Percentiles rank a stretch among this genome's conserved stretches.
These are phyloP conservation scores for Pythium chondricola DNA, from an alignment of 352 stramenopile genomes.

Conservation along the genomic window DNA sequence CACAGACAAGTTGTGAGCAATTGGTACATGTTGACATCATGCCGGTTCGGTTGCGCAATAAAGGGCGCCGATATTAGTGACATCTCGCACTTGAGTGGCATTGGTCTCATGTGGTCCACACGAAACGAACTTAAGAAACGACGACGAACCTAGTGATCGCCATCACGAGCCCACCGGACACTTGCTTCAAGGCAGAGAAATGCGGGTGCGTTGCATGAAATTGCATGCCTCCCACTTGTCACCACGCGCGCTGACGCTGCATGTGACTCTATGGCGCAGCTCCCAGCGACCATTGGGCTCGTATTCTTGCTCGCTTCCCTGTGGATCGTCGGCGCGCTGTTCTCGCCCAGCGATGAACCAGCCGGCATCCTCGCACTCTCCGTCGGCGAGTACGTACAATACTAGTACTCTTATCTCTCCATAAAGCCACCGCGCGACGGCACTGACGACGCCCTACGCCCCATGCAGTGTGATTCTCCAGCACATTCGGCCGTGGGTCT, in stretches of 20 bases:
- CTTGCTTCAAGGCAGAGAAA: background rate
- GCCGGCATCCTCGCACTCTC: slow-evolving; percentile 72
- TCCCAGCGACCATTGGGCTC: slow-evolving; percentile 60
- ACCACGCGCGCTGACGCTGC: slow-evolving; percentile 1
- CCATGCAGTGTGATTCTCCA: slow-evolving; percentile 64
- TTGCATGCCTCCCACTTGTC: background rate
- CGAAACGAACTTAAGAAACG: background rate
- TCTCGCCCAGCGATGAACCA: slow-evolving; percentile 62
- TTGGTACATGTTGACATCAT: slow-evolving; percentile 20
- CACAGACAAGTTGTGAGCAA: slow-evolving; percentile 2
- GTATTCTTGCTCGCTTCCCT: slow-evolving; percentile 57
- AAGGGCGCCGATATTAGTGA: background rate
- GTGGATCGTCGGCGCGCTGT: slow-evolving; percentile 65
- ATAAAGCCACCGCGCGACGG: too few species aligned
- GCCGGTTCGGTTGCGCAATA: slow-evolving; percentile 19
- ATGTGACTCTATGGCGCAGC: slow-evolving; percentile 20
- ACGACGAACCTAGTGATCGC: background rate
- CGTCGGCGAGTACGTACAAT: slow-evolving; percentile 63
- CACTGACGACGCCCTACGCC: too few species aligned
- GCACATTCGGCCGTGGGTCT: slow-evolving; percentile 85
- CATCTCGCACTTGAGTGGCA: slow-evolving; percentile 4
- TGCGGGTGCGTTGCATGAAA: background rate
- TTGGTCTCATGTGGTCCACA: too few species aligned
- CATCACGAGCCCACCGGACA: background rate
- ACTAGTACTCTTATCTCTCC: too few species aligned